A percentile compares a stretch with the other conserved stretches of the same genome.
Conservation (phyloP, 352 stramenopile species). For the Phytophthora pini region DNA sequence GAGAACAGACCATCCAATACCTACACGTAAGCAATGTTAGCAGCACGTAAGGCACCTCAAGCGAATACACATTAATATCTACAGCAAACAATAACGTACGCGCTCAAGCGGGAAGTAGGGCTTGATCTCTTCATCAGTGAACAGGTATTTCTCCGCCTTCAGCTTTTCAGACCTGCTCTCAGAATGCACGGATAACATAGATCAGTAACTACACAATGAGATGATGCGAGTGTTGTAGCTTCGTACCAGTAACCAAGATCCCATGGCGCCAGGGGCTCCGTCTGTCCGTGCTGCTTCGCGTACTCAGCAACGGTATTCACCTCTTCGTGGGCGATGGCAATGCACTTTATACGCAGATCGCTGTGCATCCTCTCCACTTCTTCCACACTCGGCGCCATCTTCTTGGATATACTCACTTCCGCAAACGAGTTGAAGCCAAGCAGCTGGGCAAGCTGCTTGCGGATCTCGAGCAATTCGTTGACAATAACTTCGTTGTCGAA, state of each 20-base stretch:
- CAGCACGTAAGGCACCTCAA: constrained; percentile 1
- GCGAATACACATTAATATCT: background rate
- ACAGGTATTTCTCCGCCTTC: constrained; percentile 95
- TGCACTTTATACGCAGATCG: constrained; percentile 93
- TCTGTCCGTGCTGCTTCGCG: constrained; percentile 80
- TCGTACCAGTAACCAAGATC: constrained; percentile 94
- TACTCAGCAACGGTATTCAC: constrained; percentile 91
- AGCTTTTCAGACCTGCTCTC: constrained; percentile 90
- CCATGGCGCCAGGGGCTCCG: constrained; percentile 90
- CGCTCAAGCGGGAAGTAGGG: constrained; percentile 97
- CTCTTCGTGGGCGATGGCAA: constrained; percentile 91
- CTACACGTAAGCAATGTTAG: constrained; percentile 19
- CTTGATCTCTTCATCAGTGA: constrained; percentile 97
- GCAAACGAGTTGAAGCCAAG: constrained; percentile 96
- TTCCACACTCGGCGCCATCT: constrained; percentile 95
- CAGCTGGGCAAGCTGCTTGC: constrained; percentile 90
- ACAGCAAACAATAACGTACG: constrained; percentile 44
- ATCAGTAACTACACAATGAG: background rate
- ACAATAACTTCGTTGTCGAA: constrained; percentile 96
- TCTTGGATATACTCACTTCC: constrained; percentile 93
- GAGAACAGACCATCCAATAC: constrained; percentile 95
- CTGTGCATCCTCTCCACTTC: constrained; percentile 94
- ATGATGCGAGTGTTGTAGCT: no score
- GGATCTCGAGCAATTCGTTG: constrained; percentile 93
- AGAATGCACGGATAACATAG: background rate